Base-by-base conservation (phyloP, 176 grass and related monocot species). In the Saccharum officinarum region DNA sequence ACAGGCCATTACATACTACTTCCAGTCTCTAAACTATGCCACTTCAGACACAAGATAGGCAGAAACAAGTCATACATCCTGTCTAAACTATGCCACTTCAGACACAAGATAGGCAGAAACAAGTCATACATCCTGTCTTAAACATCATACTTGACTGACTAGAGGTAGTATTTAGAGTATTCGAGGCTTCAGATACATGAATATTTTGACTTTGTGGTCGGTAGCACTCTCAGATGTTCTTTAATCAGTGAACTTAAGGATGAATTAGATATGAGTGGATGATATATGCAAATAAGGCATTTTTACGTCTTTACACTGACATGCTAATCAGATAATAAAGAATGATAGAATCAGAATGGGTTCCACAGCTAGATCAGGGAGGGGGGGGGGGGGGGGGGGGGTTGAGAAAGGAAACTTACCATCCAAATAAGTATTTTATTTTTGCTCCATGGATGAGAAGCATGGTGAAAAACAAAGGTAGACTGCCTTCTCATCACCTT, bases 381-480 rank as follows among this genome's bases (percentile, higher is more conserved):
- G 44, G 14, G 13, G 13, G n/a, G n/a, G n/a, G n/a, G n/a, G n/a
- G n/a, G n/a, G n/a, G n/a, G n/a, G n/a, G n/a, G n/a, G n/a, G n/a
- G n/a, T n/a, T n/a, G n/a, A n/a, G n/a, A 73, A 31, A 50, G 8
- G 26, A n/a, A 39, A 14, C 74, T 78, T 86, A 98, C 93, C 96
- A 98, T 98, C 96, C 96, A 95, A 71, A 98, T 93, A 71, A 98
- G 89, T 85, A 98, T 73, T 91, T 87, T 93, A 62, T 92, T 95
- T 83, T 94, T 98, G 93, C 91, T 98, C 93, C 96, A 98, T 49
- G 96, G 96, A 90, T 98, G 96, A 86, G 96, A 98, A 71, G 91
- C 75, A 82, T 94, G 78, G 64, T 94, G 86, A 69, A 98, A 95
- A 82, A 95, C 96, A 91, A 98, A 98, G 54, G 89, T 98, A 39